Percentiles rank a stretch among this genome's conserved stretches.
These are phyloP conservation scores for Ogataea polymorpha DNA, from an alignment of 805 yeast genomes.

Conservation along the genomic window DNA sequence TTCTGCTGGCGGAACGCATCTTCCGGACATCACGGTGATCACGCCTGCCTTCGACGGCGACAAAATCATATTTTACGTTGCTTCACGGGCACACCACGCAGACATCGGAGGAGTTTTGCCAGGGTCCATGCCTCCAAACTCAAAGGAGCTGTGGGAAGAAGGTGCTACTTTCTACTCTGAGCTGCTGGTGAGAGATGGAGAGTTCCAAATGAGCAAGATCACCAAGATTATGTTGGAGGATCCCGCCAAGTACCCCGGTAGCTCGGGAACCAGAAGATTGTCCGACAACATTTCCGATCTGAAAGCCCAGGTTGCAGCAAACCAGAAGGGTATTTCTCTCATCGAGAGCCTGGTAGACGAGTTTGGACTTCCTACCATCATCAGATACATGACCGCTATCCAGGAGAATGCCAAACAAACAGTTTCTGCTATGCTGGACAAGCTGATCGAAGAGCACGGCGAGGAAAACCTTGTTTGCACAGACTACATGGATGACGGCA, in stretches of 20 bases:
- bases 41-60: constrained; percentile 78
- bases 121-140: constrained; percentile 93
- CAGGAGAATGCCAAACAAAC: constrained; percentile 75
- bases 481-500: constrained; percentile 82
- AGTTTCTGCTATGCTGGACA: constrained; percentile 54
- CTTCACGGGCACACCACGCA: constrained; percentile 94
- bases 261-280: constrained; percentile 84
- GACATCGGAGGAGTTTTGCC: constrained; percentile 92
- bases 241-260: constrained; percentile 80
- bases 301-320: constrained; percentile 86
- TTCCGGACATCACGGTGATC: constrained; percentile 88
- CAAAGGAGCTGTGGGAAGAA: constrained; percentile 80
- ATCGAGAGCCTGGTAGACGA: constrained; percentile 59
- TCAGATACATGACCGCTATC: constrained; percentile 76
- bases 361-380: constrained; percentile 56
- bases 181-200: constrained; percentile 65
- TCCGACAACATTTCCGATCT: constrained; percentile 81
- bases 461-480: constrained; percentile 44
- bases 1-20: constrained; percentile 79
- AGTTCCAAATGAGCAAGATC: constrained; percentile 71
- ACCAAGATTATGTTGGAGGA: constrained; percentile 59
- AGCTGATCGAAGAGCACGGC: constrained; percentile 41
- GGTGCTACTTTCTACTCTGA: constrained; percentile 87
- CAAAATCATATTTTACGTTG: constrained; percentile 76
- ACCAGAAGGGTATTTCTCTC: constrained; percentile 75